Evolutionary conservation across 106 monocot genomes (phyloP).

Genomic region (Dendrobium catenatum): DNA sequence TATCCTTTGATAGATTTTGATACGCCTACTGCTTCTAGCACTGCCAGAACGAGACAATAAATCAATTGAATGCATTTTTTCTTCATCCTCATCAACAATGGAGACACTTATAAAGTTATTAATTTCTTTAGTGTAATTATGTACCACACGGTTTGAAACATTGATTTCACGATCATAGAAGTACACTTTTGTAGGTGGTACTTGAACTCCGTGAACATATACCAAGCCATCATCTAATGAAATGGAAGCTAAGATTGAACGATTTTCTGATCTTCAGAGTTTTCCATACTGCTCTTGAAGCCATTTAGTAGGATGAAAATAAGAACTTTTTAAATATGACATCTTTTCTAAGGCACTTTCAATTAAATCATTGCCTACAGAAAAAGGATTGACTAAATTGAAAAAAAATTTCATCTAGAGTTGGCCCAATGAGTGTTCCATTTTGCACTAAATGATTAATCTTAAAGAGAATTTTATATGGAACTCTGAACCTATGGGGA

Average conservation of each 20-base stretch:
- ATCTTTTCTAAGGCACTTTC: conserved; percentile 64
- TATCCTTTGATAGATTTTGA: conserved; percentile 60
- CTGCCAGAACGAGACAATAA: conserved; percentile 29
- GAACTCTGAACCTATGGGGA: conserved; percentile 19
- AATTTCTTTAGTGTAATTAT: conserved; percentile 38
- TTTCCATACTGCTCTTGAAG: conserved; percentile 33
- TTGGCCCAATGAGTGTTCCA: conserved; percentile 79
- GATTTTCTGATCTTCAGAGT: conserved; percentile 13
- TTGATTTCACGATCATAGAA: conserved; percentile 78
- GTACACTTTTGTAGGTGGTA: conserved; percentile 78
- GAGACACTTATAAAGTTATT: conserved; percentile 83
- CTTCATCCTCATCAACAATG: conserved; percentile 77
- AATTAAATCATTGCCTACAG: conserved; percentile 26
- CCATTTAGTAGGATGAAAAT: conserved; percentile 55
- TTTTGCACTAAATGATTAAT: conserved; percentile 84
- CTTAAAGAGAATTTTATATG: conserved; percentile 69
- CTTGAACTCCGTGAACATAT: conserved; percentile 67
- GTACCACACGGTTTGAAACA: conserved; percentile 83
- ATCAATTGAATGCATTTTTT: conserved; percentile 57
- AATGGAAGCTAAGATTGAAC: conserved; percentile 23
- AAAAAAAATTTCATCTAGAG: conserved; percentile 59
- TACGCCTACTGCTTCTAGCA: conserved; percentile 17
- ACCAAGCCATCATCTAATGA: conserved; percentile 66
- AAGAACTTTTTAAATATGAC: conserved; percentile 43
- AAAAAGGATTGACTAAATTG: conserved; percentile 23